These are phyloP conservation scores for Metarhizium album DNA, from an alignment of 2,329 filamentous ascomycete species.

Conservation along the genomic window DNA sequence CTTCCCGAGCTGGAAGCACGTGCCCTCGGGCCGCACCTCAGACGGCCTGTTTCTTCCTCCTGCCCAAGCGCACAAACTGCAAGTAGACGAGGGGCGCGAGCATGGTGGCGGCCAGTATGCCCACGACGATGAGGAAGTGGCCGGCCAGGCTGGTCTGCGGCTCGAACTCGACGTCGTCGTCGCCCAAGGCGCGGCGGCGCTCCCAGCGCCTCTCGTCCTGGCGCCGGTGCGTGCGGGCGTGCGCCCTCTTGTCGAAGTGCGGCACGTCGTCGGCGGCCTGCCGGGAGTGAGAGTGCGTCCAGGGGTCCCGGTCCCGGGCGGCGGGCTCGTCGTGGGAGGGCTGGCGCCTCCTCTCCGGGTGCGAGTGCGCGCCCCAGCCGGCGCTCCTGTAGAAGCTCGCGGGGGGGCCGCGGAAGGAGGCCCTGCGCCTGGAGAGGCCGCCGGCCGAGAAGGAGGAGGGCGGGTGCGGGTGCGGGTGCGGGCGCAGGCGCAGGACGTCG, in stretches of 20 bases:
- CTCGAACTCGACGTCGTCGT: conserved; percentile 26
- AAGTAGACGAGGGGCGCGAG: conserved; percentile 32
- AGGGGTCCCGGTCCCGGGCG: conserved; percentile 7
- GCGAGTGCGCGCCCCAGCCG: conserved; percentile 59
- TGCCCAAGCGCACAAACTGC: conserved; percentile 24
- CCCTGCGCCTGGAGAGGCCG: conserved; percentile 66
- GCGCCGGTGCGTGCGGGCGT: conserved; percentile 62
- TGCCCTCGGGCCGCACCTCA: not conserved
- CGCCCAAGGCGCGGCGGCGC: conserved; percentile 28
- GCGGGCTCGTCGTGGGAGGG: conserved; percentile 37
- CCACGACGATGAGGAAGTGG: conserved; percentile 39
- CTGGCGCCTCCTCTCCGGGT: conserved; percentile 46
- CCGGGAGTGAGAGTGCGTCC: no score
- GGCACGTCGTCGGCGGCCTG: conserved; percentile 34
- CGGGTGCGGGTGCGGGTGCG: conserved; percentile 37
- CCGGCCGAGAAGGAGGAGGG: conserved; percentile 69
- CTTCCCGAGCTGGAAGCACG: not conserved
- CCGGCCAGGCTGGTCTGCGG: conserved; percentile 31
- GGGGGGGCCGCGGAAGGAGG: conserved; percentile 73
- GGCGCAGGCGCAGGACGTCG: conserved; percentile 40
- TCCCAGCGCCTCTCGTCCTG: conserved; percentile 39
- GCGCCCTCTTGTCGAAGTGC: conserved; percentile 68
- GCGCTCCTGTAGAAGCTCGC: conserved; percentile 79
- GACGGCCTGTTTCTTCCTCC: conserved; percentile 15
- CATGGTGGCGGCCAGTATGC: conserved; percentile 35